Evolutionary conservation across 2,329 filamentous ascomycete genomes (phyloP).

Genomic region (Monosporascus sp.): DNA sequence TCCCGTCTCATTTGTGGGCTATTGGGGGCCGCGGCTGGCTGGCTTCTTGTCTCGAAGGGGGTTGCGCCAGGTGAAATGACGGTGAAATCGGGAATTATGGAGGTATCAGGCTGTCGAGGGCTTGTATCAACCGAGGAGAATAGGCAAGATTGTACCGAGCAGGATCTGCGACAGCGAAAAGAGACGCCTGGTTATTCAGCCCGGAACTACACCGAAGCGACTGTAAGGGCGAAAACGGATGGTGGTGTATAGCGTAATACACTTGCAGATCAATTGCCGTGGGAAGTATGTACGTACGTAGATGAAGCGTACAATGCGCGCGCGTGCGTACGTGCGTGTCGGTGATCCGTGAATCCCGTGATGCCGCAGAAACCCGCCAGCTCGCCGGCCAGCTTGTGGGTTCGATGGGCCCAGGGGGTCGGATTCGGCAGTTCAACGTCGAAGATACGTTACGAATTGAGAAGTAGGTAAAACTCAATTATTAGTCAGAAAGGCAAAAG

Average conservation of each 20-base stretch:
- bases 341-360: neutral
- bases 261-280: neutral
- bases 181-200: neutral
- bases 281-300: too few species aligned
- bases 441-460: too few species aligned
- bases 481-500: too few species aligned
- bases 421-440: neutral
- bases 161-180: slow-evolving; percentile 10
- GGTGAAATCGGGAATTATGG: slow-evolving; percentile 20
- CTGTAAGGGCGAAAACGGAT: neutral
- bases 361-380: neutral
- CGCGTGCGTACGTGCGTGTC: neutral
- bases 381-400: neutral
- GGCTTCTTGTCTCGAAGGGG: neutral
- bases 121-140: slow-evolving; percentile 8
- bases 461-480: too few species aligned
- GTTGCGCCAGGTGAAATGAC: neutral
- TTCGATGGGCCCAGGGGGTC: neutral
- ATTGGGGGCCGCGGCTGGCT: neutral
- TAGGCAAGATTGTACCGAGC: slow-evolving; percentile 3
- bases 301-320: too few species aligned
- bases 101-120: slow-evolving; percentile 21
- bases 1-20: neutral
- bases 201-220: neutral
- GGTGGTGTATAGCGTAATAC: neutral